These are phyloP conservation scores for Cutaneotrichosporon spelunceum DNA, from an alignment of 1,284 basidiomycete genomes.

Conservation along the genomic window DNA sequence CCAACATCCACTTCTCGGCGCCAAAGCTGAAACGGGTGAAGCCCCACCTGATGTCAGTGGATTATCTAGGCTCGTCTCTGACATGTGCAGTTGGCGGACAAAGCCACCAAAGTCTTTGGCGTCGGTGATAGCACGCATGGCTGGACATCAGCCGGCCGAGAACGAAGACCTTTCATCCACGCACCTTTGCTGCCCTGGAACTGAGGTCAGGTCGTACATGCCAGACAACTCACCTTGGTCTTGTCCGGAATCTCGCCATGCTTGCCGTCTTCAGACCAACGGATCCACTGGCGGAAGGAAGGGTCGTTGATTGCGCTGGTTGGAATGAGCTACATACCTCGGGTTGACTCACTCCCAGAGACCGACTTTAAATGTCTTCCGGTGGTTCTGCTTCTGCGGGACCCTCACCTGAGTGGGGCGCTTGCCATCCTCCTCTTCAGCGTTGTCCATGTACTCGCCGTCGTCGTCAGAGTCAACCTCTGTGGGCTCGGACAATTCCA, in stretches of 20 bases:
- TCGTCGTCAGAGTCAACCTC: constrained; percentile 6
- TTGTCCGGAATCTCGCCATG: constrained; percentile 17
- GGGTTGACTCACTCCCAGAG: constrained; percentile 20
- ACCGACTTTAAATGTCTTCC: constrained; percentile 16
- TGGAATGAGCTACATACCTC: not conserved
- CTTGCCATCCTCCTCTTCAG: not conserved
- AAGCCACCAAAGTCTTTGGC: constrained; percentile 20
- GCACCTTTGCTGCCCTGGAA: constrained; percentile 18
- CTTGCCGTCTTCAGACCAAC: constrained; percentile 14
- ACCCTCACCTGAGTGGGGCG: not conserved
- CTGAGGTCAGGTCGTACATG: constrained; percentile 5
- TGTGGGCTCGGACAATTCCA: not conserved
- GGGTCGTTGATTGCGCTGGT: constrained; percentile 20
- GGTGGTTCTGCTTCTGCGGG: constrained; percentile 1
- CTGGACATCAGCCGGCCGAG: constrained; percentile 2
- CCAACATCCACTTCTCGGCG: not conserved
- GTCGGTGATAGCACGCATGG: constrained; percentile 22
- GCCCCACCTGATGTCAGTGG: constrained; percentile 20
- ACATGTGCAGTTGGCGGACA: constrained; percentile 25
- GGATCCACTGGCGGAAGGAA: constrained; percentile 1
- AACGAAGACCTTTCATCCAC: not conserved
- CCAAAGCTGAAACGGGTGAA: constrained; percentile 14
- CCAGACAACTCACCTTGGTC: constrained; percentile 6
- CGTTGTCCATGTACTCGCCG: not conserved
- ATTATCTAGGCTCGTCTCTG: not conserved